Evolutionary conservation across 106 monocot species (phyloP), one percentile per base, ranked within the genome.

Genomic region (Phalaenopsis equestris): DNA sequence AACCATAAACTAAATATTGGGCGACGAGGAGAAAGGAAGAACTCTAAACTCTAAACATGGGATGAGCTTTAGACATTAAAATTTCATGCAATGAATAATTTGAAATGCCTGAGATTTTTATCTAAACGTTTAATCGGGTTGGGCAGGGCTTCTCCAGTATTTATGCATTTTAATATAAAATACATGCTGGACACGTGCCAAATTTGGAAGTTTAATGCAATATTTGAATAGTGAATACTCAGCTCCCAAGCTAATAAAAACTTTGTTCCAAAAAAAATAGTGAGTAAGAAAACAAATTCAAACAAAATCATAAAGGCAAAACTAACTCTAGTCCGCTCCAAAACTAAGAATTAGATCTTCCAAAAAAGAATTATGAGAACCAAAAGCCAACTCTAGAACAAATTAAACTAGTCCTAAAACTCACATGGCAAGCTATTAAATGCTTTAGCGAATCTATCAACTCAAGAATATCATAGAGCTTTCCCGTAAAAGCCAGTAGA

Each of bases 401-500:
- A 41, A 58, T 19, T 41, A 17, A 79, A 24, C 6, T 8, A 43
- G 30, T 55, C 39, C 70, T 17, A 82, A 3, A 73, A 77, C 85
- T 92, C 87, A 99, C 98, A 81, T 87, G 68, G 55, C 41, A 84
- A 79, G 86, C 81, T 38, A 87, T 75, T 48, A 84, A 88, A 38
- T 72, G 57, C 16, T 88, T 89, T 9, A 92, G 82, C 2, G 76
- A 75, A 3, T 84, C 86, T 41, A 78, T 83, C 77, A 99, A 78
- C 56, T 90, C 89, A 58, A 83, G 75, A 75, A 99, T 88, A 14
- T 95, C 86, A 80, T 83, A 93, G 15, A 85, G 76, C 81, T 89
- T 99, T 79, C 90, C 99, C 16, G 87, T 87, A 93, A 93, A 95
- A 45, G 84, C 90, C 58, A 99, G 83, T 84, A 95, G 88, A 42